Evolutionary conservation across 768 basidiomycete species (phyloP), one percentile per base, ranked within the genome.

Genomic region (Suillus cothurnatus): DNA sequence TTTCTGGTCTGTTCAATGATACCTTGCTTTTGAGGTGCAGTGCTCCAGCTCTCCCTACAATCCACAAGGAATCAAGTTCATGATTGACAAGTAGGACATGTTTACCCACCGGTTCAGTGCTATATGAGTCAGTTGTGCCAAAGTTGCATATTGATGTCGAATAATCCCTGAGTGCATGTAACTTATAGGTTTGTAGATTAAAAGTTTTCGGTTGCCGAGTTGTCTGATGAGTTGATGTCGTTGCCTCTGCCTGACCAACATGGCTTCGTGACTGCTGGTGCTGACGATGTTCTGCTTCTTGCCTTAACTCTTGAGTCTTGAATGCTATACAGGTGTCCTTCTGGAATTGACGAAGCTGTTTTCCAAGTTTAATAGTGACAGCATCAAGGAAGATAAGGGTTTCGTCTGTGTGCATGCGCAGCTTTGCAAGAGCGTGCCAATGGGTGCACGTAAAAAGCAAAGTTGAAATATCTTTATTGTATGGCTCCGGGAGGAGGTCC

Each of bases 51-150:
- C 70, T 34, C 70, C 70, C 67, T 69, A 19, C 1, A 7, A 6
- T 41, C 17, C 39, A 41, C 39, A 41, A 19, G n/a, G n/a, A n/a
- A n/a, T n/a, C n/a, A n/a, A n/a, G n/a, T n/a, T n/a, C n/a, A n/a
- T 41, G 7, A 41, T 6, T 39, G 6, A 19, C 39, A 41, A 19
- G 39, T 19, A 1, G 39, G n/a, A n/a, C n/a, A n/a, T 3, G 17
- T 41, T 19, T 7, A 19, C 74, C 2, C 62, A 81, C 80, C 3
- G 66, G 65, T 55, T 77, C 71, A 1, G 78, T 79, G 5, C 70
- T 67, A 60, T 75, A 80, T 0, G 70, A 73, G 38, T 81, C 80
- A 0, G 73, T 75, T 7, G 80, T 77, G 0, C 80, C 77, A 31
- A 69, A 71, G 6, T 26, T n/a, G 5, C 39, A 17, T 17, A 81